Percentiles rank a stretch among this genome's conserved stretches.
Conservation (phyloP, 345 rosid genomes). For the Gossypium arboreum region DNA sequence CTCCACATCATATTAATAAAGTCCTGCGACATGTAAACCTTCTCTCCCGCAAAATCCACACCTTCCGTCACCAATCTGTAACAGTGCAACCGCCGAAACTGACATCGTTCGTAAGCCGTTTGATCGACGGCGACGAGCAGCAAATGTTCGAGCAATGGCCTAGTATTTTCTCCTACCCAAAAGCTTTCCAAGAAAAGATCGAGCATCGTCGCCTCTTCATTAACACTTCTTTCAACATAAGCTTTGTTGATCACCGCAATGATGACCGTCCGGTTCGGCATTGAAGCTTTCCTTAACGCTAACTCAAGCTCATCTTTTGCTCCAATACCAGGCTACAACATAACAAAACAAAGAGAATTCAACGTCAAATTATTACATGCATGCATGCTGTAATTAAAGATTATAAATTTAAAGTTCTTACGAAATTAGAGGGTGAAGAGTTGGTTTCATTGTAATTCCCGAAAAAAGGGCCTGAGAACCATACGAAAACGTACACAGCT, state of each 20-base stretch:
- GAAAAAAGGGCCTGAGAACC: background rate
- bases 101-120: constrained; percentile 56
- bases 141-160: constrained; percentile 45
- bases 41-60: constrained; percentile 43
- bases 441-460: background rate
- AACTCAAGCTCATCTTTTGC: background rate
- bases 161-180: constrained; percentile 69
- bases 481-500: background rate
- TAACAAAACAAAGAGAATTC: no score
- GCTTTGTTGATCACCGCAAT: background rate
- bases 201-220: constrained; percentile 21
- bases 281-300: background rate
- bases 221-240: background rate
- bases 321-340: no score
- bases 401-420: background rate
- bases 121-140: constrained; percentile 60
- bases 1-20: constrained; percentile 87
- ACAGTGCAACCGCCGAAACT: constrained; percentile 59
- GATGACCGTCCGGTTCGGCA: background rate
- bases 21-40: constrained; percentile 61
- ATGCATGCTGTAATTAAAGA: no score
- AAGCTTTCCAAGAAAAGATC: constrained; percentile 70
- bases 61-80: constrained; percentile 55
- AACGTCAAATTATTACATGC: no score
- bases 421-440: background rate